Percentiles rank a stretch among this genome's conserved stretches.
These are phyloP conservation scores for Zymoseptoria brevis DNA, from an alignment of 2,329 filamentous ascomycete genomes.

Conservation along the genomic window DNA sequence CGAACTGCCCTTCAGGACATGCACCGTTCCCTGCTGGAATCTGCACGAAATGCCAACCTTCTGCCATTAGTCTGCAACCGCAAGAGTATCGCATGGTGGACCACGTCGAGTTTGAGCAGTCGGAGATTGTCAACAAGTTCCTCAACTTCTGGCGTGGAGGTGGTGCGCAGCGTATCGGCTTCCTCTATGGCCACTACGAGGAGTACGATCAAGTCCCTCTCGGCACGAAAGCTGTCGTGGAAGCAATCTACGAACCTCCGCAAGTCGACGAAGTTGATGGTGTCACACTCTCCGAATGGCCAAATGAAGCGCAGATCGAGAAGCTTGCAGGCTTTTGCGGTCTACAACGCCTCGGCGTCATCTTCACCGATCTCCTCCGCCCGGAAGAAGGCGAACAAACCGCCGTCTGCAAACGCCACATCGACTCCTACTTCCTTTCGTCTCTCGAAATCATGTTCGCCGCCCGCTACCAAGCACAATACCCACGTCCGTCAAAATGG, in stretches of 20 bases:
- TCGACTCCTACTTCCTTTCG: conserved; percentile 88
- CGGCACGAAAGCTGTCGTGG: conserved; percentile 88
- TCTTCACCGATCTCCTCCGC: conserved; percentile 88
- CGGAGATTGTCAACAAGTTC: conserved; percentile 77
- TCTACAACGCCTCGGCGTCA: conserved; percentile 79
- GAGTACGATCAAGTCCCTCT: conserved; percentile 90
- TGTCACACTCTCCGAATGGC: conserved; percentile 75
- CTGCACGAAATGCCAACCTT: conserved; percentile 96
- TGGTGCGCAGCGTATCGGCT: conserved; percentile 76
- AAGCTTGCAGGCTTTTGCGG: conserved; percentile 75
- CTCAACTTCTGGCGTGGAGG: conserved; percentile 87
- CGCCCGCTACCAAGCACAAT: conserved; percentile 74
- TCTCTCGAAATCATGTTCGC: conserved; percentile 89
- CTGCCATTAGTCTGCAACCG: conserved; percentile 88
- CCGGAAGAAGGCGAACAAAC: conserved; percentile 60
- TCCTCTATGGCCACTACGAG: conserved; percentile 81
- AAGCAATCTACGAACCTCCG: conserved; percentile 94
- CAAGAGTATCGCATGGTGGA: conserved; percentile 96
- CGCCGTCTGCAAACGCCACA: conserved; percentile 90
- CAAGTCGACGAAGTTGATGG: conserved; percentile 85
- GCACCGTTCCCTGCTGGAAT: conserved; percentile 92
- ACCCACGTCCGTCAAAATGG: conserved; percentile 91
- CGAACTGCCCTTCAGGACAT: conserved; percentile 86
- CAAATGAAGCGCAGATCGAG: conserved; percentile 73
- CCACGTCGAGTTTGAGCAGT: conserved; percentile 89